phyloP scores from a whole-genome alignment of 768 basidiomycete genomes.

The Suillus lakei region DNA sequence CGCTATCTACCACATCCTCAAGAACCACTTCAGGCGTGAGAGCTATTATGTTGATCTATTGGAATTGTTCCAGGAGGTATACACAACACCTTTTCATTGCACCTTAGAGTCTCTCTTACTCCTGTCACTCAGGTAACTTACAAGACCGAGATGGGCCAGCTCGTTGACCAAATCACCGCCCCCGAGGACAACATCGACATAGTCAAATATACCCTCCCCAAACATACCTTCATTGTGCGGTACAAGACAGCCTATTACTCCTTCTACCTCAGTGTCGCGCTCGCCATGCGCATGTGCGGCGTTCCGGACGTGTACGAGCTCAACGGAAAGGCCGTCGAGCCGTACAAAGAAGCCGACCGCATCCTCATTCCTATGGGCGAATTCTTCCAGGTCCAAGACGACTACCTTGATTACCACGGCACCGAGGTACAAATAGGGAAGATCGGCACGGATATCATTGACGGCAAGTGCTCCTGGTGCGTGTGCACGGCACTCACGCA shows the following conservation, averaged over 20 bases:
- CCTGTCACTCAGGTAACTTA: slow-evolving; percentile 55
- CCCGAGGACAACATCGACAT: slow-evolving; percentile 90
- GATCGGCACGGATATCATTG: slow-evolving; percentile 96
- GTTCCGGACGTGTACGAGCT: slow-evolving; percentile 57
- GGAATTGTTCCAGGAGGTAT: slow-evolving; percentile 88
- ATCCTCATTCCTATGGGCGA: slow-evolving; percentile 93
- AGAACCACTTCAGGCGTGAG: slow-evolving; percentile 81
- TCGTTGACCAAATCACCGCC: slow-evolving; percentile 95
- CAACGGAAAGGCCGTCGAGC: slow-evolving; percentile 46
- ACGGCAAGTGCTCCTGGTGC: slow-evolving; percentile 99
- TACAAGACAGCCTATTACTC: slow-evolving; percentile 99
- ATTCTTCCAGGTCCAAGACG: slow-evolving; percentile 99
- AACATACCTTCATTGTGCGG: slow-evolving; percentile 89
- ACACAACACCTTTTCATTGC: neutral
- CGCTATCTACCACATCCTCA: slow-evolving; percentile 90
- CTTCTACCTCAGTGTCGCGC: slow-evolving; percentile 97
- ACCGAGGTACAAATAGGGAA: slow-evolving; percentile 93
- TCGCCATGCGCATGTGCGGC: slow-evolving; percentile 81
- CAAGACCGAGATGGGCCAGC: slow-evolving; percentile 95
- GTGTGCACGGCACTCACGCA: slow-evolving; percentile 82
- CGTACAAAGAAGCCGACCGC: slow-evolving; percentile 74
- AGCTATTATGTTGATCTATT: slow-evolving; percentile 87
- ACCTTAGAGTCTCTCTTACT: neutral
- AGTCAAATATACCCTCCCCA: slow-evolving; percentile 80
- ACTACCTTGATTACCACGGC: slow-evolving; percentile 92